Evolutionary conservation across 306 rosid species (phyloP).

Genomic region (Trifolium pratense): DNA sequence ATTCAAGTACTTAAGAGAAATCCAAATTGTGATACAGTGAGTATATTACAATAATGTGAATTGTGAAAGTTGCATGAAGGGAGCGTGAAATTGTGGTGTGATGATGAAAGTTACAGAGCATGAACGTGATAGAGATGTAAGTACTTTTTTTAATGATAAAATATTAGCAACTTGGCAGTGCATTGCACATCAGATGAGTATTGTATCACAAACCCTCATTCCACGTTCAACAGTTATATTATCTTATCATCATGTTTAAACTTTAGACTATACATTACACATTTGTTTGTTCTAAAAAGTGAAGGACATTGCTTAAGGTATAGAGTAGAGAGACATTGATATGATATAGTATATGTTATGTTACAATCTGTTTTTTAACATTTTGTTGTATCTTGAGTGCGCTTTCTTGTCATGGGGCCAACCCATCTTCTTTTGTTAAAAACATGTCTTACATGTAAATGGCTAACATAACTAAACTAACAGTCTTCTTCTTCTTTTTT

Average conservation of each 20-base stretch:
- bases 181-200: not conserved
- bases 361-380: conserved; percentile 50
- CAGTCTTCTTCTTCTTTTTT: conserved; percentile 27
- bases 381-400: conserved; percentile 42
- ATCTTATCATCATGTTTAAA: conserved; percentile 36
- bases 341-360: too few relatives aligned
- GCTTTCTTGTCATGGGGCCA: conserved; percentile 57
- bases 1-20: too few relatives aligned
- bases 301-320: conserved; percentile 53
- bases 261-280: conserved; percentile 23
- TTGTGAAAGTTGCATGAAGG: conserved; percentile 41
- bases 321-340: too few relatives aligned
- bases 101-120: conserved; percentile 36
- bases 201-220: not conserved
- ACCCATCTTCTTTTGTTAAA: conserved; percentile 48
- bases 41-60: not conserved
- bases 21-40: too few relatives aligned
- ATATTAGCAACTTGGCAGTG: not conserved
- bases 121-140: conserved; percentile 44
- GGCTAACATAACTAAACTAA: conserved; percentile 38
- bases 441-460: conserved; percentile 68
- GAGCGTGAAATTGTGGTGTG: conserved; percentile 36
- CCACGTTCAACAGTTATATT: conserved; percentile 23
- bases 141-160: not conserved
- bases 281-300: not conserved